Evolutionary conservation across 495 filamentous ascomycete species (phyloP), one percentile per base, ranked within the genome.

Genomic region (Wilcoxina mikolae): DNA sequence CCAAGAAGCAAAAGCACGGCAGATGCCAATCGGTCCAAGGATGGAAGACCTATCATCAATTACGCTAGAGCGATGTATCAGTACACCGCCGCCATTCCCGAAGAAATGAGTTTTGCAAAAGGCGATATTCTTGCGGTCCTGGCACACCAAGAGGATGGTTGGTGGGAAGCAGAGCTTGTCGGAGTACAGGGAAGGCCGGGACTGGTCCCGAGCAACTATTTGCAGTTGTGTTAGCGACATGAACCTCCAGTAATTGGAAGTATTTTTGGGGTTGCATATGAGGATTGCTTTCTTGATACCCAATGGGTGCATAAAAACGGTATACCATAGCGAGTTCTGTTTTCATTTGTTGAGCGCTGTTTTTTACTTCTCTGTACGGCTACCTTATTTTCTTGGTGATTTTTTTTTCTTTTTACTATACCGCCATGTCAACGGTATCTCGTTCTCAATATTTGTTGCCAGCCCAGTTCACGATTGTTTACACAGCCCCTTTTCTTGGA

Each of bases 151-250:
- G 93, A 99, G 69, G 93, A 99, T 65, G 93, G 93, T 10, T 99
- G 93, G 93, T 99, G 93, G 93, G 91, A 96, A 73, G 91, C 93
- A 12, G 89, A 95, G 70, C 78, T 94, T 51, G 84, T 87, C 48
- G 84, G 85, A 0, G 79, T 78, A 60, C 81, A 80, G 24, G 75
- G 78, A 18, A 75, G 80, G 60, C 72, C 84, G 10, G 93, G 93
- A 23, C 72, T 99, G 64, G 93, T 96, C 50, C 93, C 93, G 22
- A 95, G 89, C 69, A 99, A 99, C 69, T 99, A 99, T 65, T 70
- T 99, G 65, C 87, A 94, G 71, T 72, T 74, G 39, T 82, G 77
- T 67, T 86, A 67, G 49, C 7, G 7, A 43, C 39, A 12, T 20
- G 39, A n/a, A n/a, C n/a, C n/a, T n/a, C n/a, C n/a, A n/a, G n/a